Evolutionary conservation across 148 eudicot genomes (phyloP).

Genomic region (Diospyros kaki): DNA sequence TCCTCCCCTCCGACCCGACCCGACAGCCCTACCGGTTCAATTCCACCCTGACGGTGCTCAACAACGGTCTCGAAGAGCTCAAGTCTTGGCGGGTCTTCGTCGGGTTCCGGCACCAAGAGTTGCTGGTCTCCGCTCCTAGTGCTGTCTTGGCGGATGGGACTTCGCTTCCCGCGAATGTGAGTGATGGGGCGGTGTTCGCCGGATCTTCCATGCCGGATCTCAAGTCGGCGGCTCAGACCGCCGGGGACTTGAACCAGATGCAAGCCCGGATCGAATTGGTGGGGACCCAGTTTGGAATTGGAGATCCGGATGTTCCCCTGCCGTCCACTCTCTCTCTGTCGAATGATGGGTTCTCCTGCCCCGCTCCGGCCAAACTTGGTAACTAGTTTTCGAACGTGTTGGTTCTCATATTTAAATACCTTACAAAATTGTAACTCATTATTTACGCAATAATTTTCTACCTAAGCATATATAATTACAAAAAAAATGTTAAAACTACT

Average conservation of each 20-base stretch:
- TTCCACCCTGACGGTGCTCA: conserved; percentile 27
- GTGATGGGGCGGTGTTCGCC: conserved; percentile 38
- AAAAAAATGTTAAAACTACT: background rate
- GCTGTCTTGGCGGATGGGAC: conserved; percentile 46
- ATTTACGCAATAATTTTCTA: too few relatives aligned
- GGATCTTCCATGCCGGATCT: conserved; percentile 45
- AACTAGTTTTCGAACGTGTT: background rate
- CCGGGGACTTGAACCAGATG: conserved; percentile 55
- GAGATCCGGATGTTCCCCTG: conserved; percentile 37
- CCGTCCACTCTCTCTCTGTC: conserved; percentile 32
- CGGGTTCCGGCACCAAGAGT: conserved; percentile 39
- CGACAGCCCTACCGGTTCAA: conserved; percentile 41
- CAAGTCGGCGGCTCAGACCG: conserved; percentile 57
- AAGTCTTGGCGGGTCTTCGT: conserved; percentile 45
- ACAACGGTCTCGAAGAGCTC: conserved; percentile 33
- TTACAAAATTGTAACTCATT: background rate
- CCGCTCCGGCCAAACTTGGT: conserved; percentile 22
- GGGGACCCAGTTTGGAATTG: conserved; percentile 76
- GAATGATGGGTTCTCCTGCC: conserved; percentile 49
- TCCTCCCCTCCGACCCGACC: conserved; percentile 3
- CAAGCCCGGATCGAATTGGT: conserved; percentile 37
- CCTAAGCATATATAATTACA: too few relatives aligned
- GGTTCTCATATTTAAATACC: too few relatives aligned
- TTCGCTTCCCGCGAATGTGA: conserved; percentile 38
- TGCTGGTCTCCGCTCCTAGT: conserved; percentile 39